Evolutionary conservation across 1,284 basidiomycete genomes (phyloP).

Genomic region (Pterulicium gracile): DNA sequence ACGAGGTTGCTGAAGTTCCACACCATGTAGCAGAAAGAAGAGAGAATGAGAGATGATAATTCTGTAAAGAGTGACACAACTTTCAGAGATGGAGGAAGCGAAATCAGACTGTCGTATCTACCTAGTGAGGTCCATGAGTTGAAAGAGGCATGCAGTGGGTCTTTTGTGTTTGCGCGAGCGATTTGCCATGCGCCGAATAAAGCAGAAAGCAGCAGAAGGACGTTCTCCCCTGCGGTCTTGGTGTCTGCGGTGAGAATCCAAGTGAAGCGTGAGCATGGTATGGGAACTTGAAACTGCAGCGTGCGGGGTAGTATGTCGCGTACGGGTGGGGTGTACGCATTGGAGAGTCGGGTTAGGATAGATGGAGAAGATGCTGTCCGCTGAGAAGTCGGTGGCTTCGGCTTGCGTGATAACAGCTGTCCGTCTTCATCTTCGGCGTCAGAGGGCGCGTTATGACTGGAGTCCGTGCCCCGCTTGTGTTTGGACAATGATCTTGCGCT

Average conservation of each 20-base stretch:
- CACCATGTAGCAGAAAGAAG: conserved; percentile 51
- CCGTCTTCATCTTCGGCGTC: conserved; percentile 17
- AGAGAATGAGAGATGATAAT: conserved; percentile 42
- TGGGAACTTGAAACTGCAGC: conserved; percentile 12
- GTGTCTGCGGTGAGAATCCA: conserved; percentile 18
- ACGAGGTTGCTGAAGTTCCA: conserved; percentile 44
- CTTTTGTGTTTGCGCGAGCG: conserved; percentile 2
- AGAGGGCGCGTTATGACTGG: conserved; percentile 35
- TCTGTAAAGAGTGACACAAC: conserved; percentile 28
- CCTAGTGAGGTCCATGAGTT: conserved; percentile 7
- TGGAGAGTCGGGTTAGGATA: conserved; percentile 14
- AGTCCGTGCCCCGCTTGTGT: neutral
- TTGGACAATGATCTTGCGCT: neutral
- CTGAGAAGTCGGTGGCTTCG: neutral
- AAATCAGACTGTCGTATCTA: neutral
- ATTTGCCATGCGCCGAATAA: conserved; percentile 19
- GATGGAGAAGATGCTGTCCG: conserved; percentile 5
- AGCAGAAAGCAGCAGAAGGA: conserved; percentile 20
- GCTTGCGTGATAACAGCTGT: neutral
- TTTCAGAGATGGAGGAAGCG: conserved; percentile 7
- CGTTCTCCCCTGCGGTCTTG: conserved; percentile 16
- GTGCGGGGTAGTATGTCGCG: conserved; percentile 15
- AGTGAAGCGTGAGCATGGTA: conserved; percentile 10
- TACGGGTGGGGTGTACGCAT: conserved; percentile 11
- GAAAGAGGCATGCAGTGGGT: conserved; percentile 5